Base-by-base conservation (phyloP, 352 stramenopile genomes). In the Globisporangium emineosum region DNA sequence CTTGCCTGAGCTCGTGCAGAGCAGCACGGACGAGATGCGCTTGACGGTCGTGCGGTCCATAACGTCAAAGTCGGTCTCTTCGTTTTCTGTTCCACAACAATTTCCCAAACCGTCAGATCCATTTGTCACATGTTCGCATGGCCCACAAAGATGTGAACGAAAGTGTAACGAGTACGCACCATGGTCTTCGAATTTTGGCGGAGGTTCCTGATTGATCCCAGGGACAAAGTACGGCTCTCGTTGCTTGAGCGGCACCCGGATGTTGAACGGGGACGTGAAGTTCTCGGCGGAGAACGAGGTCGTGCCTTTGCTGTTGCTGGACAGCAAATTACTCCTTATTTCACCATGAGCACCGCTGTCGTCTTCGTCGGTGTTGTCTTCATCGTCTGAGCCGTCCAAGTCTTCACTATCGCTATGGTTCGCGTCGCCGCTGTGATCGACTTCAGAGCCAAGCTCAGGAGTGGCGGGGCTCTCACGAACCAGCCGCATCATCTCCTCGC, bases 11-110 rank as follows among this genome's bases (percentile, higher is more conserved):
- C 62, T 89, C 7, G 77, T 86, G 47, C 82, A 89, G 5, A 87
- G 56, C 9, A 94, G 59, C 6, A 91, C 79, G 0, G 81, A 89
- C 32, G 86, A 88, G 54, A 94, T 81, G 21, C 85, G 82, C 63
- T 94, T 94, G 12, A 91, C 79, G 15, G 82, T 93, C 10, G 69
- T 76, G 21, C 83, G 82, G 58, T 93, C 83, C 86, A 94, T 93
- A 21, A 93, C 80, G 27, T 88, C 81, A 52, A 86, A 81, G 51
- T 88, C 71, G 2, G 71, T 63, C 30, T 89, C 83, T 27, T 89
- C 77, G 9, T 43, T n/a, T 9, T 90, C 79, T 91, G 43, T 37
- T 27, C 27, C 33, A 35, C 3, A 7, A 21, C 30, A 27, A 50
- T 33, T 35, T 33, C 2, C 6, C n/a, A 60, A 29, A 21, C 25